Base-by-base conservation (phyloP, 129 eudicot genomes). In the Pulicaria dysenterica region DNA sequence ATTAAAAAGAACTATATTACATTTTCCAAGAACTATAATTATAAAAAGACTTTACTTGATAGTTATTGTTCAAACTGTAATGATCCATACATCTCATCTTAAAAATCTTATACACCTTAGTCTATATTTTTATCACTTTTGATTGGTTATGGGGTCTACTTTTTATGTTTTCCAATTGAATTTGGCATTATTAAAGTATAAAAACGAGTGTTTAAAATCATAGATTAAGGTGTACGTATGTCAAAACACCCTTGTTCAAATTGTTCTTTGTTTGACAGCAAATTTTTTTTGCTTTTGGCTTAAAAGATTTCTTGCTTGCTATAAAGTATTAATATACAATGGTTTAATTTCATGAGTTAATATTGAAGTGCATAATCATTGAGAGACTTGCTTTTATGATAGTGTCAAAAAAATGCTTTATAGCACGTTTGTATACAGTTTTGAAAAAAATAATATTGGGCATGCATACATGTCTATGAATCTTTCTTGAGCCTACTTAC, bases 401-500 rank as follows among this genome's bases (percentile, higher is more conserved):
- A 24, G 55, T 66, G 56, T 8, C 58, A n/a, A n/a, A n/a, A n/a
- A n/a, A n/a, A 34, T 66, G 19, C 9, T 40, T 41, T 51, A 47
- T 43, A 41, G 19, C 47, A 39, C 19, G 39, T 72, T 69, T 48
- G 62, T 47, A 17, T 55, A 34, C 6, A 13, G 47, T 34, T 69
- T 34, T 47, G 37, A 5, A 53, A 73, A 11, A 51, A n/a, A n/a
- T n/a, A n/a, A 50, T 7, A 42, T 15, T 59, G 53, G 10, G 62
- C 24, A 77, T 77, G 73, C 64, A 38, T 49, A 31, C 54, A 69
- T 60, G 76, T 61, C 44, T 51, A 51, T 82, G 72, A 63, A 85
- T 85, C 90, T 78, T 82, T 82, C 87, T 82, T 66, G 90, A 82
- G 82, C 84, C 80, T 77, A 24, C 31, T 24, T 77, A 24, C 31